phyloP scores from a whole-genome alignment of 2,329 filamentous ascomycete species.

The Ustulina deusta region DNA sequence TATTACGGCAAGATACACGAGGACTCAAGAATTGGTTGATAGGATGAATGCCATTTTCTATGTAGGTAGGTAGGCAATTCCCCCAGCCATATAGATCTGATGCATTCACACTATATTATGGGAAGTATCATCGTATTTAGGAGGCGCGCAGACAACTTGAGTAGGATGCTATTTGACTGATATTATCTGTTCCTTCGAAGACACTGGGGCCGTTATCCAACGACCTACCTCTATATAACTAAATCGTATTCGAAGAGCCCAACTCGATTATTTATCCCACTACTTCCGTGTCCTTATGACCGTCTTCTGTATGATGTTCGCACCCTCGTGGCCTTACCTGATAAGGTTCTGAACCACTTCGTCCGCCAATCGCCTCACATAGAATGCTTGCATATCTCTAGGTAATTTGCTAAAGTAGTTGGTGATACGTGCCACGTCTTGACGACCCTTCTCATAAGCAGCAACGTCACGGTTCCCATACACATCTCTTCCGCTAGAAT shows the following conservation, averaged over 20 bases:
- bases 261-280: background rate
- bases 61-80: too few species aligned
- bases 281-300: background rate
- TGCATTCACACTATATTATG: background rate
- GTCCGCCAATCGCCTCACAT: constrained; percentile 76
- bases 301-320: background rate
- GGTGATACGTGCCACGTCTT: constrained; percentile 75
- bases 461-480: constrained; percentile 90
- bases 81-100: too few species aligned
- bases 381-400: constrained; percentile 76
- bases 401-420: constrained; percentile 75
- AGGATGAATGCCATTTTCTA: too few species aligned
- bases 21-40: background rate
- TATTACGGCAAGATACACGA: too few species aligned
- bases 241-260: background rate
- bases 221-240: too few species aligned
- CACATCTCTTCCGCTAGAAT: constrained; percentile 81
- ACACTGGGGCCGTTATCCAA: too few species aligned
- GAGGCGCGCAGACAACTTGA: background rate
- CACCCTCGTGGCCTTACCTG: constrained; percentile 21
- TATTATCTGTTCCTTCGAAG: background rate
- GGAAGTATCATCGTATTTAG: background rate
- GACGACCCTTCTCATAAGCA: constrained; percentile 83
- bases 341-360: constrained; percentile 64
- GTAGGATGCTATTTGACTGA: background rate